Conservation (phyloP, 2,329 filamentous ascomycete genomes). For the Gyromitra esculenta region DNA sequence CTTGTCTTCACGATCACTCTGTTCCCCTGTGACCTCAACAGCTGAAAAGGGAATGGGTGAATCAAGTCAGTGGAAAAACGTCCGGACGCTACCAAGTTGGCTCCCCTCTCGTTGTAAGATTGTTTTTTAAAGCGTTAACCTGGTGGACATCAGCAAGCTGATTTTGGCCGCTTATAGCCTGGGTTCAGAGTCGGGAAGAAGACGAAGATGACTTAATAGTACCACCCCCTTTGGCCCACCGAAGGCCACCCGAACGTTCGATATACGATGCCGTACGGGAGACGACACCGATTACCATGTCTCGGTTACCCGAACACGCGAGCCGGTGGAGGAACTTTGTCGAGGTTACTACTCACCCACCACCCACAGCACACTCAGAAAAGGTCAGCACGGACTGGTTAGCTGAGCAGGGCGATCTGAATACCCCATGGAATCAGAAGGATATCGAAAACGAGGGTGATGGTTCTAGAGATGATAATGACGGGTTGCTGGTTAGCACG, state of each 20-base stretch:
- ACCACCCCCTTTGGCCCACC: slow-evolving; percentile 53
- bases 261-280: slow-evolving; percentile 58
- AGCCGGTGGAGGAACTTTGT: slow-evolving; percentile 58
- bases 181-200: slow-evolving; percentile 57
- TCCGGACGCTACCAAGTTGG: slow-evolving; percentile 58
- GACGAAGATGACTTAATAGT: slow-evolving; percentile 55
- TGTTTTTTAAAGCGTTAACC: slow-evolving; percentile 48
- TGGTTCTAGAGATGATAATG: slow-evolving; percentile 62
- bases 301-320: slow-evolving; percentile 53
- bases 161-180: slow-evolving; percentile 55
- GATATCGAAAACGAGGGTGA: slow-evolving; percentile 66
- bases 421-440: slow-evolving; percentile 63
- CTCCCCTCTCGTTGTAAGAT: slow-evolving; percentile 52
- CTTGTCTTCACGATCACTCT: slow-evolving; percentile 52
- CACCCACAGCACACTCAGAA: slow-evolving; percentile 58
- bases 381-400: slow-evolving; percentile 62
- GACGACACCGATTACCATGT: slow-evolving; percentile 57
- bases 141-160: slow-evolving; percentile 30
- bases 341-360: slow-evolving; percentile 56
- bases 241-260: slow-evolving; percentile 56
- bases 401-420: slow-evolving; percentile 59
- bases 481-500: slow-evolving; percentile 61
- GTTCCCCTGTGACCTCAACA: slow-evolving; percentile 43
- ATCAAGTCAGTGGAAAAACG: slow-evolving; percentile 56
- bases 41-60: slow-evolving; percentile 47